phyloP scores from a whole-genome alignment of 495 filamentous ascomycete species.

The Jackrogersella minutella region DNA sequence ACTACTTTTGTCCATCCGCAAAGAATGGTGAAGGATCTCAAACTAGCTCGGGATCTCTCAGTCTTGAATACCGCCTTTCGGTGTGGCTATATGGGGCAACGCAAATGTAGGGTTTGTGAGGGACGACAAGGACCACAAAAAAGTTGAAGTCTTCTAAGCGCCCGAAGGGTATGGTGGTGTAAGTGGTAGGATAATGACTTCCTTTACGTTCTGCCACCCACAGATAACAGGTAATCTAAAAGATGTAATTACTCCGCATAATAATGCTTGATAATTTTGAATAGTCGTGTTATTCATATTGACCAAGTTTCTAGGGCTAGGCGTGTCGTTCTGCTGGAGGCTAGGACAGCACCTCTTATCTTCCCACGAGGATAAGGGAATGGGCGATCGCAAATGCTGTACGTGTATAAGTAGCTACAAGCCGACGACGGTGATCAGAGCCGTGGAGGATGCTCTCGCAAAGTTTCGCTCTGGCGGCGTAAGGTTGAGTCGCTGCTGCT shows the following conservation, averaged over 20 bases:
- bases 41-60: not conserved
- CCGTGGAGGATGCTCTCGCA: constrained; percentile 43
- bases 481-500: constrained; percentile 19
- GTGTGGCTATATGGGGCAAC: not conserved
- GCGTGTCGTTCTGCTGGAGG: not conserved
- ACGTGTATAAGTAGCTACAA: not conserved
- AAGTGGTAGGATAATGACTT: not conserved
- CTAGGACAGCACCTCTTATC: not conserved
- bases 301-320: not conserved
- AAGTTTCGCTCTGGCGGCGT: constrained; percentile 31
- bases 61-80: not conserved
- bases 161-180: not conserved
- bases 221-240: not conserved
- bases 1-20: not conserved
- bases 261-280: not conserved
- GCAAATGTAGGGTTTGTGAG: not conserved
- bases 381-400: not conserved
- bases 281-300: not conserved
- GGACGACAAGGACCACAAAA: not conserved
- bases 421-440: constrained; percentile 18
- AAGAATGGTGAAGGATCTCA: not conserved
- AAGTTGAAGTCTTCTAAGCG: not conserved
- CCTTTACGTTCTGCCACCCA: not conserved
- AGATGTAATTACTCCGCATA: not conserved
- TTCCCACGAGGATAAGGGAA: not conserved